These are phyloP conservation scores for Boletus subcaerulescens DNA, from an alignment of 768 basidiomycete genomes.

Conservation along the genomic window DNA sequence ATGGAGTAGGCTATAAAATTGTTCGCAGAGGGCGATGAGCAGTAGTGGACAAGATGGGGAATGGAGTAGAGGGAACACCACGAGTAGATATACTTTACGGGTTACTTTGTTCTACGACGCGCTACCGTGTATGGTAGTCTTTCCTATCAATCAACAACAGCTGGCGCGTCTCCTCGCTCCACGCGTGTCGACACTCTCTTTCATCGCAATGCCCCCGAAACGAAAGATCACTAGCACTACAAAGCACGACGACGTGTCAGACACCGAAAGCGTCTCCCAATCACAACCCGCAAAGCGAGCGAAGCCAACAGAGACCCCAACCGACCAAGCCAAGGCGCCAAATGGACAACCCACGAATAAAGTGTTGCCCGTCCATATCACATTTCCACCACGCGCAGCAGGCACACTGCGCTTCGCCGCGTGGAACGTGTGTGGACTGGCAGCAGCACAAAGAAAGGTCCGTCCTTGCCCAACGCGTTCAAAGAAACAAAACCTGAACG, in stretches of 20 bases:
- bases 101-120: too few relatives aligned
- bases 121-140: too few relatives aligned
- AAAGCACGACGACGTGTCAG: slow-evolving; percentile 36
- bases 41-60: slow-evolving; percentile 6
- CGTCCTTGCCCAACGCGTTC: not conserved
- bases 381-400: slow-evolving; percentile 47
- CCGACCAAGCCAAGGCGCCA: slow-evolving; percentile 20
- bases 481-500: too few relatives aligned
- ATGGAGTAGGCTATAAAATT: too few relatives aligned
- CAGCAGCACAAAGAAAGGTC: slow-evolving; percentile 77
- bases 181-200: not conserved
- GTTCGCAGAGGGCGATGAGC: too few relatives aligned
- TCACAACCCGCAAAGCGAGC: slow-evolving; percentile 24
- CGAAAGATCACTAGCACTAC: slow-evolving; percentile 21
- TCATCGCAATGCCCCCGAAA: slow-evolving; percentile 29
- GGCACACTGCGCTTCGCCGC: slow-evolving; percentile 56
- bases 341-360: slow-evolving; percentile 73
- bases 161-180: not conserved
- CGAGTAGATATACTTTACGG: too few relatives aligned
- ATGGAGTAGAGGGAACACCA: too few relatives aligned
- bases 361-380: slow-evolving; percentile 59
- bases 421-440: slow-evolving; percentile 82
- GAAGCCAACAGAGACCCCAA: slow-evolving; percentile 23
- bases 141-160: too few relatives aligned
- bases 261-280: slow-evolving; percentile 25